phyloP scores from a whole-genome alignment of 1,284 basidiomycete species.

The Trametes pubescens region DNA sequence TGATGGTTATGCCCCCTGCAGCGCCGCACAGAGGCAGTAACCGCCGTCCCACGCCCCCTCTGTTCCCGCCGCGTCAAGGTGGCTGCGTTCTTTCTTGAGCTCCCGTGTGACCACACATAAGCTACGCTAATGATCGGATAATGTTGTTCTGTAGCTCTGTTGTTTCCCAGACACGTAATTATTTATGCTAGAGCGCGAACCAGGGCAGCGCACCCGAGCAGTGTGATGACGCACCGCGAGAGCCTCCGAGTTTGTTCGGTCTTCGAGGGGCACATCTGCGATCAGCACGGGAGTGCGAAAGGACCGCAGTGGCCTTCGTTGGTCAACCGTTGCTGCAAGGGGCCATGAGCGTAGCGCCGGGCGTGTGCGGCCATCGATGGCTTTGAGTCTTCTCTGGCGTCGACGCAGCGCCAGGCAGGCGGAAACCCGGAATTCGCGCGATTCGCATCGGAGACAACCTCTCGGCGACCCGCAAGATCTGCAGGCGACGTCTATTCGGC shows the following conservation, averaged over 20 bases:
- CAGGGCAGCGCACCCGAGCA: neutral
- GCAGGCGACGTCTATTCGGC: constrained; percentile 21
- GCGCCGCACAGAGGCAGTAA: constrained; percentile 22
- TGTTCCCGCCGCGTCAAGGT: constrained; percentile 18
- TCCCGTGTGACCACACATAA: constrained; percentile 10
- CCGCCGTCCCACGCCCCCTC: constrained; percentile 2
- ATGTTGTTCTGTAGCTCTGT: constrained; percentile 26
- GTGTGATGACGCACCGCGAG: constrained; percentile 23
- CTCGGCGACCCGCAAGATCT: constrained; percentile 19
- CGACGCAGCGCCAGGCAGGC: constrained; percentile 10
- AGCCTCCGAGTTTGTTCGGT: constrained; percentile 8
- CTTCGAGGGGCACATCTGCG: constrained; percentile 21
- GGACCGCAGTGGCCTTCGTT: constrained; percentile 14
- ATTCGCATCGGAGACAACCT: constrained; percentile 23
- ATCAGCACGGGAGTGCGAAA: constrained; percentile 27
- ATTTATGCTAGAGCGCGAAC: constrained; percentile 20
- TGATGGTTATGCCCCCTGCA: constrained; percentile 3
- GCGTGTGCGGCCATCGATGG: constrained; percentile 17
- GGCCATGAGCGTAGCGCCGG: neutral
- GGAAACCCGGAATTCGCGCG: constrained; percentile 19
- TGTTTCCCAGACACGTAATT: constrained; percentile 26
- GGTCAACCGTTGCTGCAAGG: neutral
- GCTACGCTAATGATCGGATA: constrained; percentile 25
- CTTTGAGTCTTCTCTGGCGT: constrained; percentile 16
- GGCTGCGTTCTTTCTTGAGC: constrained; percentile 14